These are phyloP conservation scores for Kluyveromyces aestuarii DNA, from an alignment of 805 yeast genomes.

Conservation along the genomic window DNA sequence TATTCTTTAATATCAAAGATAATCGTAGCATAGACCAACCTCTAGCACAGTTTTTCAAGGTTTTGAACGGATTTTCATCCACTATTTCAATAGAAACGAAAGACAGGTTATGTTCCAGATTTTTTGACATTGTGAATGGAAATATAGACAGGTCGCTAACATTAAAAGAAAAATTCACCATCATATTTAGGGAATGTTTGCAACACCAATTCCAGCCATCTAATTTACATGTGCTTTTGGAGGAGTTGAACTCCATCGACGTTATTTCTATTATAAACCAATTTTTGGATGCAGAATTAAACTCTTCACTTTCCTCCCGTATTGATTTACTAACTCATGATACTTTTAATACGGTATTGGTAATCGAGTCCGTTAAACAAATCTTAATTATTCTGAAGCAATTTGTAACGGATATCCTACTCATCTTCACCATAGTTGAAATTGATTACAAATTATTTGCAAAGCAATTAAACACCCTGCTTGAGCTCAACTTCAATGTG, in stretches of 20 bases:
- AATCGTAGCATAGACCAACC: conserved; percentile 17
- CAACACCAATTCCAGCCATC: conserved; percentile 33
- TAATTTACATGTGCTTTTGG: conserved; percentile 32
- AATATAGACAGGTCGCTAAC: conserved; percentile 29
- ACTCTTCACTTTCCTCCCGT: not conserved
- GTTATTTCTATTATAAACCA: conserved; percentile 31
- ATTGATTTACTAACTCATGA: conserved; percentile 18
- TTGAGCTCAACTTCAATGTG: conserved; percentile 21
- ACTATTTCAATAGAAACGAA: conserved; percentile 32
- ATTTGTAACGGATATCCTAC: conserved; percentile 26
- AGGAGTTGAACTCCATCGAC: conserved; percentile 32
- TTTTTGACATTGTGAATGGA: conserved; percentile 31
- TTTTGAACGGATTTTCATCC: conserved; percentile 33
- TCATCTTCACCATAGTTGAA: conserved; percentile 31
- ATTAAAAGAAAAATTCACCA: conserved; percentile 20
- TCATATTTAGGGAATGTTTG: conserved; percentile 35
- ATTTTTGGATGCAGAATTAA: conserved; percentile 25
- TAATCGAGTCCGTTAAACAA: conserved; percentile 24
- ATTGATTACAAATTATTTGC: conserved; percentile 25
- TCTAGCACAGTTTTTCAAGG: conserved; percentile 24
- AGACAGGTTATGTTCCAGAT: conserved; percentile 25
- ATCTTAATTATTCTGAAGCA: conserved; percentile 22
- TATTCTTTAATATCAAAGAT: conserved; percentile 16
- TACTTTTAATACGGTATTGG: conserved; percentile 14
- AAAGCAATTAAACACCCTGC: conserved; percentile 13